Percentiles rank a stretch among this genome's conserved stretches.
Evolutionary conservation across 352 stramenopile species (phyloP).

Genomic region (Globisporangium nagaii): DNA sequence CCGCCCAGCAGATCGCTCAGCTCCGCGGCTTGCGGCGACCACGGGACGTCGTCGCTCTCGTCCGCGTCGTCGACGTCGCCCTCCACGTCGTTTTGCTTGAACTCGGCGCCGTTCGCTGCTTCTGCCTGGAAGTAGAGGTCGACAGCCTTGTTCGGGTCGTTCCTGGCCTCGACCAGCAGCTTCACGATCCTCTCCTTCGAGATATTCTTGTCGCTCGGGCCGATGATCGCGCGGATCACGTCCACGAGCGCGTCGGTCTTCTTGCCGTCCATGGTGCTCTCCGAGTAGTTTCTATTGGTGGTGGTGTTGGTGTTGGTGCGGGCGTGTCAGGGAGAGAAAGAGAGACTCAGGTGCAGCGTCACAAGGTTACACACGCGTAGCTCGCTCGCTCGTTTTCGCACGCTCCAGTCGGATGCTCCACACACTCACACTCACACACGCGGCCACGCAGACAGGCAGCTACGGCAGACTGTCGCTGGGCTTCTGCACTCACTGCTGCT

Average conservation of each 20-base stretch:
- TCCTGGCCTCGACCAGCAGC: slow-evolving; percentile 49
- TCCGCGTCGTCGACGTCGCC: slow-evolving; percentile 31
- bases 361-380: too few species aligned
- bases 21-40: slow-evolving; percentile 43
- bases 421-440: too few species aligned
- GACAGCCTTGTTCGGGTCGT: slow-evolving; percentile 81
- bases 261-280: slow-evolving; percentile 33
- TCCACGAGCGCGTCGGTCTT: slow-evolving; percentile 66
- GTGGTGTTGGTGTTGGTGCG: too few species aligned
- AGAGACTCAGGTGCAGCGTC: too few species aligned
- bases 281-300: not conserved
- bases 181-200: slow-evolving; percentile 61
- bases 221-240: slow-evolving; percentile 75
- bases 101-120: slow-evolving; percentile 26
- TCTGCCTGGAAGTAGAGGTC: slow-evolving; percentile 76
- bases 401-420: too few species aligned
- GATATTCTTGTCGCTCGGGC: slow-evolving; percentile 37
- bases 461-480: not conserved
- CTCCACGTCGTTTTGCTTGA: slow-evolving; percentile 52
- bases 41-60: slow-evolving; percentile 16
- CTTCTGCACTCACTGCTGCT: not conserved
- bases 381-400: too few species aligned
- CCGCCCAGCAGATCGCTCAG: slow-evolving; percentile 70
- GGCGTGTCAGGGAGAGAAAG: too few species aligned
- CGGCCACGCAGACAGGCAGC: too few species aligned